Conservation (phyloP, 2,329 filamentous ascomycete genomes). For the Dryadomyces sulphureus region DNA sequence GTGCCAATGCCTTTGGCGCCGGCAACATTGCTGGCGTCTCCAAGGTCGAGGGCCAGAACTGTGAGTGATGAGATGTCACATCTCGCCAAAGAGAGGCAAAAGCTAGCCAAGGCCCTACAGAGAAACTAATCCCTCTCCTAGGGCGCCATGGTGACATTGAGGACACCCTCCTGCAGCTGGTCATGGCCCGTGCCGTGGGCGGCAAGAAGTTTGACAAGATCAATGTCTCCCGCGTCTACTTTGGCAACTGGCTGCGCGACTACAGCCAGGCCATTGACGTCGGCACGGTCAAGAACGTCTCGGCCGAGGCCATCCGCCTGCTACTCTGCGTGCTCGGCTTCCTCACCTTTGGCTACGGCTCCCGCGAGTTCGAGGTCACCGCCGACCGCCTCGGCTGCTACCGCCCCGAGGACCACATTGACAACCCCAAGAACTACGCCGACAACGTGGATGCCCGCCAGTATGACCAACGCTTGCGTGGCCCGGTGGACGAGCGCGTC, state of each 20-base stretch:
- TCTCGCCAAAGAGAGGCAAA: too few relatives aligned
- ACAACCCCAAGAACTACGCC: slow-evolving; percentile 69
- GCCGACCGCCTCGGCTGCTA: slow-evolving; percentile 67
- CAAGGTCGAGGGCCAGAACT: slow-evolving; percentile 73
- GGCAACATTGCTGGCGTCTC: slow-evolving; percentile 76
- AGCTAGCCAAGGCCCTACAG: too few relatives aligned
- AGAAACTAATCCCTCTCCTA: slow-evolving; percentile 14
- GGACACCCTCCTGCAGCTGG: slow-evolving; percentile 65
- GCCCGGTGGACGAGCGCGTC: slow-evolving; percentile 60
- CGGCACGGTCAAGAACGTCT: slow-evolving; percentile 80
- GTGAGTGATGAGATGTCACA: too few relatives aligned
- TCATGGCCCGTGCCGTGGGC: slow-evolving; percentile 43
- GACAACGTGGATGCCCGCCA: slow-evolving; percentile 74
- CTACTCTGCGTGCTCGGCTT: slow-evolving; percentile 82
- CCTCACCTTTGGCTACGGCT: slow-evolving; percentile 73
- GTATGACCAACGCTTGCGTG: slow-evolving; percentile 70
- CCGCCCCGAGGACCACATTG: slow-evolving; percentile 70
- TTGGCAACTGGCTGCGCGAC: slow-evolving; percentile 88
- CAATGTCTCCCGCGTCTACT: slow-evolving; percentile 80
- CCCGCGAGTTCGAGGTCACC: slow-evolving; percentile 75
- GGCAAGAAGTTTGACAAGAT: slow-evolving; percentile 81
- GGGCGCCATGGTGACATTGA: slow-evolving; percentile 87
- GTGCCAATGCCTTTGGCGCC: slow-evolving; percentile 67
- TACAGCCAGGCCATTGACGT: slow-evolving; percentile 93
- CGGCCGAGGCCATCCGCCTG: slow-evolving; percentile 78